A percentile compares a stretch with the other conserved stretches of the same genome.
Conservation (phyloP, 768 basidiomycete genomes). For the Dioszegia aurantiaca region DNA sequence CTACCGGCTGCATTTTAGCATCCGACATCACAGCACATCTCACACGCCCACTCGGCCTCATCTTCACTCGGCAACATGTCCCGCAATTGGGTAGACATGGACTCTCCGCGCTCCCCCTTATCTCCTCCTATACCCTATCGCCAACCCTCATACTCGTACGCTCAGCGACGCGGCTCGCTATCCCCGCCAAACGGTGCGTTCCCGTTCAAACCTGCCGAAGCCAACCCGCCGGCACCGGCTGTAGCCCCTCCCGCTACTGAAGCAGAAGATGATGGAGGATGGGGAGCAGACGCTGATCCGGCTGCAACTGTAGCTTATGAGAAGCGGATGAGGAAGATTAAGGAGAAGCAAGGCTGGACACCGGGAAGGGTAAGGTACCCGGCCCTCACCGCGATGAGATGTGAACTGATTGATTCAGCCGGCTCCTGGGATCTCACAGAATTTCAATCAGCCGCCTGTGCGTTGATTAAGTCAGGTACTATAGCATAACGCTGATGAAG, state of each 20-base stretch:
- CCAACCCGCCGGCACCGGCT: background rate
- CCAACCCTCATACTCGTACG: slow-evolving; percentile 1
- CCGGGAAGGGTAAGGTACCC: background rate
- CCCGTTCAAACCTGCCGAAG: background rate
- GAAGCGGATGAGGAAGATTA: slow-evolving; percentile 4
- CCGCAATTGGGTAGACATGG: slow-evolving; percentile 4
- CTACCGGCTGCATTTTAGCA: too few relatives aligned
- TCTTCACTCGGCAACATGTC: background rate
- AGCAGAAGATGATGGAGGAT: slow-evolving; percentile 7
- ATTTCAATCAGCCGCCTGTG: too few relatives aligned
- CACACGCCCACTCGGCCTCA: background rate
- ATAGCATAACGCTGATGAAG: too few relatives aligned
- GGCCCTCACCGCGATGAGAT: background rate
- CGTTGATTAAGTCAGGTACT: too few relatives aligned
- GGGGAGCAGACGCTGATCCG: slow-evolving; percentile 1
- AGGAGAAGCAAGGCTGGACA: background rate
- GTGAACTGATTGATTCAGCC: too few relatives aligned
- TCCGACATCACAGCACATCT: too few relatives aligned
- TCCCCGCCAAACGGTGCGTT: background rate
- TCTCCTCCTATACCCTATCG: background rate
- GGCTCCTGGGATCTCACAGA: too few relatives aligned
- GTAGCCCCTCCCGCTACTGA: too few relatives aligned
- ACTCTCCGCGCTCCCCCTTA: background rate
- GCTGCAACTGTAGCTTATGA: background rate
- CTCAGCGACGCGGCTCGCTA: background rate